Evolutionary conservation across 257 asterid species (phyloP).

Genomic region (Gentiana dahurica): DNA sequence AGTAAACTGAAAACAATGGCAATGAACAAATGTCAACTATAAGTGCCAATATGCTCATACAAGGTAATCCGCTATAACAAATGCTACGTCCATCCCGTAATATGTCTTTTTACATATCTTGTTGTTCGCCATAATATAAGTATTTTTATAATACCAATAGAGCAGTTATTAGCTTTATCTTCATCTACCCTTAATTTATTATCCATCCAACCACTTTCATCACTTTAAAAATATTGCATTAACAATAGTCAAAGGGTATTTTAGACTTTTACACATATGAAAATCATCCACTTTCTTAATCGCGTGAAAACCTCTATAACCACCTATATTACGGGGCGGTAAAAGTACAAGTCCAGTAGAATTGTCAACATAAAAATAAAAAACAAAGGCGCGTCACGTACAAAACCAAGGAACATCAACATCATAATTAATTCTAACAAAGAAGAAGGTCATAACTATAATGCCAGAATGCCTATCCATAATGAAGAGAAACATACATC

Average conservation of each 20-base stretch:
- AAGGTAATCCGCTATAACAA: conserved; percentile 7
- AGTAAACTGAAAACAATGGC: neutral
- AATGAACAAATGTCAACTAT: neutral
- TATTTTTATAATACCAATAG: too few relatives aligned
- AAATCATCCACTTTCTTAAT: too few relatives aligned
- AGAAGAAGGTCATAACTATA: conserved; percentile 21
- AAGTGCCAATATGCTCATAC: conserved; percentile 1
- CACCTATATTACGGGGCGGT: neutral
- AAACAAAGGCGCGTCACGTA: neutral
- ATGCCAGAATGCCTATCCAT: conserved; percentile 20
- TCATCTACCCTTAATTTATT: too few relatives aligned
- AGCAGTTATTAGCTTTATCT: too few relatives aligned
- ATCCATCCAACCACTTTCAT: too few relatives aligned
- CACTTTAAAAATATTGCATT: too few relatives aligned
- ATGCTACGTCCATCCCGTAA: neutral
- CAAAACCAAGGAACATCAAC: neutral
- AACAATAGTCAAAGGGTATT: too few relatives aligned
- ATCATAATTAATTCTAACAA: conserved; percentile 2
- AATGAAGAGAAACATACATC: conserved; percentile 59
- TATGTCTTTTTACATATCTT: too few relatives aligned
- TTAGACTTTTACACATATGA: too few relatives aligned
- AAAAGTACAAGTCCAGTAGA: conserved; percentile 9
- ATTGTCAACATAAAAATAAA: neutral
- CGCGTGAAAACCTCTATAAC: too few relatives aligned
- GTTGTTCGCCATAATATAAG: too few relatives aligned